These are phyloP conservation scores for Cercospora sojina DNA, from an alignment of 2,329 filamentous ascomycete genomes.

Conservation along the genomic window DNA sequence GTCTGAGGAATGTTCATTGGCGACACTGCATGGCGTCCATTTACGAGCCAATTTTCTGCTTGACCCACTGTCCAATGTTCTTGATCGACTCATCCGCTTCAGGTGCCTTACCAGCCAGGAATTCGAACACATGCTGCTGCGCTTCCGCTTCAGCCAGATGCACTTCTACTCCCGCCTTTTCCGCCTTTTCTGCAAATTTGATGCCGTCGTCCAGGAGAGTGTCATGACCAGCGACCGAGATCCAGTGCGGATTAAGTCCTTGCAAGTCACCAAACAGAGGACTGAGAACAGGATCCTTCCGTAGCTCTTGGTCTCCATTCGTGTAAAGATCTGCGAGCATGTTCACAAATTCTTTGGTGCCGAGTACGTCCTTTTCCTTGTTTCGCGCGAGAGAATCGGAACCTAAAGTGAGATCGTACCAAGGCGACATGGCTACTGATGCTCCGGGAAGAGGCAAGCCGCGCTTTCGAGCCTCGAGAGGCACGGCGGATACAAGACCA, in stretches of 20 bases:
- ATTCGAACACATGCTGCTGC: constrained; percentile 43
- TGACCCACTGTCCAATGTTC: constrained; percentile 29
- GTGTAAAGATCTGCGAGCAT: constrained; percentile 26
- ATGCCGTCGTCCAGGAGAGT: constrained; percentile 53
- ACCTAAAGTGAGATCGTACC: constrained; percentile 27
- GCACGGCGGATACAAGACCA: constrained; percentile 28
- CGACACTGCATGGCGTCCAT: not conserved
- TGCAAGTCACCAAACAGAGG: constrained; percentile 30
- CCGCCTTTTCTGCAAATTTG: constrained; percentile 51
- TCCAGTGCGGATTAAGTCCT: constrained; percentile 49
- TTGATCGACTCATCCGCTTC: constrained; percentile 28
- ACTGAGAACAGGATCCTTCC: constrained; percentile 26
- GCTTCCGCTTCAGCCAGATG: constrained; percentile 47
- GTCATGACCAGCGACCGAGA: constrained; percentile 54
- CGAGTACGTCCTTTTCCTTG: constrained; percentile 27
- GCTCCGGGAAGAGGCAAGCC: constrained; percentile 27
- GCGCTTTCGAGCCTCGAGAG: constrained; percentile 25
- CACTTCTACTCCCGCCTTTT: constrained; percentile 48
- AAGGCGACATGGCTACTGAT: constrained; percentile 29
- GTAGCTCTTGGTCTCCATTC: constrained; percentile 13
- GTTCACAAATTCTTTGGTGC: constrained; percentile 22
- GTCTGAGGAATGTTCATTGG: not conserved
- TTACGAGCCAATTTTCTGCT: constrained; percentile 23
- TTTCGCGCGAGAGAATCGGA: constrained; percentile 25
- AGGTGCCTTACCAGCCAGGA: constrained; percentile 32